Percentiles rank a stretch among this genome's conserved stretches.
These are phyloP conservation scores for Calocybe indica DNA, from an alignment of 768 basidiomycete genomes.

Conservation along the genomic window DNA sequence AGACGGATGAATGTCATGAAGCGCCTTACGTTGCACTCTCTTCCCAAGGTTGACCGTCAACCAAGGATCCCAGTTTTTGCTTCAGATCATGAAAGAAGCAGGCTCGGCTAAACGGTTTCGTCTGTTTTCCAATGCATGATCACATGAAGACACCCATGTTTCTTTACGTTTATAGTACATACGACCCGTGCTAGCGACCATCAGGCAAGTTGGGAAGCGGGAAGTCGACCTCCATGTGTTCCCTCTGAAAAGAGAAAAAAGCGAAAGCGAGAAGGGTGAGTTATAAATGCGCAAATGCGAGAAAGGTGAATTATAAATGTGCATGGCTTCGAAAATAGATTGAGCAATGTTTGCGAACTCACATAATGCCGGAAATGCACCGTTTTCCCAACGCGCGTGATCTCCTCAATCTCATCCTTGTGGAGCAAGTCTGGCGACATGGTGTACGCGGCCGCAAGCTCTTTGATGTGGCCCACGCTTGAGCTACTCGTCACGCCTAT, in stretches of 20 bases:
- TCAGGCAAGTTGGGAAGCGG: conserved; percentile 24
- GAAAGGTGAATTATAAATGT: background rate
- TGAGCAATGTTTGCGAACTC: conserved; percentile 5
- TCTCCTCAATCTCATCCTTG: conserved; percentile 26
- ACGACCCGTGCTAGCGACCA: background rate
- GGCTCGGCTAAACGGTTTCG: too few species aligned
- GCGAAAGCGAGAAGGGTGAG: background rate
- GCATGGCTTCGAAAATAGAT: background rate
- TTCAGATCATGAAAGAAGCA: too few species aligned
- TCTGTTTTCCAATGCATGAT: too few species aligned
- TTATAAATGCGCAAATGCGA: background rate
- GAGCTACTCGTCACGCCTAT: conserved; percentile 27
- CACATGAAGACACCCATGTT: too few species aligned
- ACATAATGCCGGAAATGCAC: conserved; percentile 30
- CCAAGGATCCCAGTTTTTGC: too few species aligned
- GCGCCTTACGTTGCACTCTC: too few species aligned
- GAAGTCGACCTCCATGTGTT: conserved; percentile 30
- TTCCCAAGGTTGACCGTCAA: too few species aligned
- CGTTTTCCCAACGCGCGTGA: conserved; percentile 25
- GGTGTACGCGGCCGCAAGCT: conserved; percentile 20
- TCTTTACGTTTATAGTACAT: too few species aligned
- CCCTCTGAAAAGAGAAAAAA: conserved; percentile 14
- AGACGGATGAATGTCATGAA: too few species aligned
- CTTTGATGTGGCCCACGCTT: conserved; percentile 22
- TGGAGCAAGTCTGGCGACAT: conserved; percentile 21